phyloP scores from a whole-genome alignment of 495 filamentous ascomycete genomes.

The Xylaria grammica region DNA sequence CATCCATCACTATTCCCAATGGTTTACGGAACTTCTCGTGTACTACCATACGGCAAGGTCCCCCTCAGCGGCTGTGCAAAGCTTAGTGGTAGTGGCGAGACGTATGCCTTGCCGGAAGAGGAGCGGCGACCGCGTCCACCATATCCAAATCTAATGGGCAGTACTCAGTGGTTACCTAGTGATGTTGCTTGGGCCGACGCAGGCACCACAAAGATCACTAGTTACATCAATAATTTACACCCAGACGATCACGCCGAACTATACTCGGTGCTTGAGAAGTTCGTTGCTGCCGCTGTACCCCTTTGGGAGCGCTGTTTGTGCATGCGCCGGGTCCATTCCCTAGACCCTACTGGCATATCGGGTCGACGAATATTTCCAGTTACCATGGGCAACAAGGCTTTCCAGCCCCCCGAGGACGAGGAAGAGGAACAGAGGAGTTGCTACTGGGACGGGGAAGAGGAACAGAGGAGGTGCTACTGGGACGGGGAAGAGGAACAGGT shows the following conservation, averaged over 20 bases:
- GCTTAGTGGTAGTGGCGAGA: slow-evolving; percentile 48
- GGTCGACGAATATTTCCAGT: too few species aligned
- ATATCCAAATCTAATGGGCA: slow-evolving; percentile 1
- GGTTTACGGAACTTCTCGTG: slow-evolving; percentile 56
- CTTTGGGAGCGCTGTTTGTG: slow-evolving; percentile 31
- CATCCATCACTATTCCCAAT: slow-evolving; percentile 68
- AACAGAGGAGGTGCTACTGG: too few species aligned
- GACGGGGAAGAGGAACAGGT: too few species aligned
- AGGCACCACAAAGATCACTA: slow-evolving; percentile 65
- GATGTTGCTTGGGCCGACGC: slow-evolving; percentile 51
- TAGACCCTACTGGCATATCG: too few species aligned
- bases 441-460: too few species aligned
- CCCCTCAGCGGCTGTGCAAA: slow-evolving; percentile 48
- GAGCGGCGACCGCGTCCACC: not conserved
- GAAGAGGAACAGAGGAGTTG: too few species aligned
- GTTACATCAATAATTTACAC: slow-evolving; percentile 69
- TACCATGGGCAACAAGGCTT: too few species aligned
- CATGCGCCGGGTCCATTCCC: too few species aligned
- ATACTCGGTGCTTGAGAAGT: slow-evolving; percentile 57
- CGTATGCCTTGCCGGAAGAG: not conserved
- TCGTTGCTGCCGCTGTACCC: slow-evolving; percentile 46
- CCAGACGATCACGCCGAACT: slow-evolving; percentile 51
- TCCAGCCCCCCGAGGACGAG: not conserved
- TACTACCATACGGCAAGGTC: slow-evolving; percentile 46
- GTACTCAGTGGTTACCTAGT: slow-evolving; percentile 62